phyloP scores from a whole-genome alignment of 805 yeast species.

The Yarrowia deformans region DNA sequence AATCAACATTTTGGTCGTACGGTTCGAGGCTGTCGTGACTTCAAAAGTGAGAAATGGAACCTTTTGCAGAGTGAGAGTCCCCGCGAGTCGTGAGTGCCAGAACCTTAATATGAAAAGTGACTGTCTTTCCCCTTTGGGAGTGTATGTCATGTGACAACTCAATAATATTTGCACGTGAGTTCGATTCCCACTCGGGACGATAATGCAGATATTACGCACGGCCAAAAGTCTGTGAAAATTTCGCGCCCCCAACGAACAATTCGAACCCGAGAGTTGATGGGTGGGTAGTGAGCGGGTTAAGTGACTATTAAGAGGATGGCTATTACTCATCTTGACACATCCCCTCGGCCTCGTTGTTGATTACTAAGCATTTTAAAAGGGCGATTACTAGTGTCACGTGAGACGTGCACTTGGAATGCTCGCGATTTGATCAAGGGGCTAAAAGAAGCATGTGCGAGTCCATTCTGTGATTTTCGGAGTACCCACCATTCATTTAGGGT shows the following conservation, averaged over 20 bases:
- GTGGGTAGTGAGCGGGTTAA: no score
- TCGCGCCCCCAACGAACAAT: no score
- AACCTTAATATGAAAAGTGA: constrained; percentile 36
- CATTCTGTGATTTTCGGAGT: no score
- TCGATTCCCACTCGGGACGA: background rate
- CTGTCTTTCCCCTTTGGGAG: constrained; percentile 38
- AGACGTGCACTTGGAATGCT: no score
- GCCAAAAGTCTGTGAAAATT: background rate
- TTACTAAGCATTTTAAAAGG: background rate
- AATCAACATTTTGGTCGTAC: constrained; percentile 80
- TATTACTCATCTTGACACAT: no score
- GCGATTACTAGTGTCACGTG: background rate
- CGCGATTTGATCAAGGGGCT: no score
- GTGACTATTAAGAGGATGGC: no score
- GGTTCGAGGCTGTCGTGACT: constrained; percentile 36
- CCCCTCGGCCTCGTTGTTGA: background rate
- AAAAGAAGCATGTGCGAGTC: no score
- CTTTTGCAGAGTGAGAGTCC: constrained; percentile 34
- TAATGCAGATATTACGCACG: background rate
- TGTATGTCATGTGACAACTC: constrained; percentile 39
- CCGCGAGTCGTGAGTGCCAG: constrained; percentile 36
- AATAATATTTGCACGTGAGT: background rate
- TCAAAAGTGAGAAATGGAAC: constrained; percentile 40
- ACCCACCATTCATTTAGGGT: no score
- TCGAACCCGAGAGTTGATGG: no score